These are phyloP conservation scores for Xylariaceae sp. DNA, from an alignment of 2,329 filamentous ascomycete genomes.

Conservation along the genomic window DNA sequence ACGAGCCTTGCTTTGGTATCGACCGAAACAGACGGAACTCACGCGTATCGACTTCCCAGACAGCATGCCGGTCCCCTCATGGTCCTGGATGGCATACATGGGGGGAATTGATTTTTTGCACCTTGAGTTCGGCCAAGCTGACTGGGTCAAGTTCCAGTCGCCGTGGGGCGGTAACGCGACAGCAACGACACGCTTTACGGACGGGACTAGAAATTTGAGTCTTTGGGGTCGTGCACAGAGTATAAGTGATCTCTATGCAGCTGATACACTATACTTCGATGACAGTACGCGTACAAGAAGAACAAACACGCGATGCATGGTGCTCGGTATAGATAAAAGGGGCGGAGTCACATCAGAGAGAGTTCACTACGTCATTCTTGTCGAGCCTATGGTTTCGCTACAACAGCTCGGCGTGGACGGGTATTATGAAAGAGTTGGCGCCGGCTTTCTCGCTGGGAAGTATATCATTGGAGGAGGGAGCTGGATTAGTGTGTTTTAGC, in stretches of 20 bases:
- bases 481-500: too few species aligned
- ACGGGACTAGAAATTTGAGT: not conserved
- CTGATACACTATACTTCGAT: not conserved
- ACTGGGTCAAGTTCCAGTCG: not conserved
- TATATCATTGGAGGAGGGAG: too few species aligned
- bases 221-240: not conserved
- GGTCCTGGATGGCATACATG: not conserved
- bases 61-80: not conserved
- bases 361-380: not conserved
- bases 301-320: not conserved
- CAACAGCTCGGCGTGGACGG: not conserved
- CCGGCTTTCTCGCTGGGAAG: not conserved
- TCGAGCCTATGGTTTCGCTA: not conserved
- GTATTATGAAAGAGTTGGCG: conserved; percentile 1
- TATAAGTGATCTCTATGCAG: not conserved
- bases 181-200: not conserved
- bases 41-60: not conserved
- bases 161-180: not conserved
- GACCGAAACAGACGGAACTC: not conserved
- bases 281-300: not conserved
- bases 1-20: not conserved
- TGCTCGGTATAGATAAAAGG: not conserved
- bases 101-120: not conserved
- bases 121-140: not conserved
- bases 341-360: not conserved